These are phyloP conservation scores for Penicillium egyptiacum DNA, from an alignment of 495 filamentous ascomycete species.

Conservation along the genomic window DNA sequence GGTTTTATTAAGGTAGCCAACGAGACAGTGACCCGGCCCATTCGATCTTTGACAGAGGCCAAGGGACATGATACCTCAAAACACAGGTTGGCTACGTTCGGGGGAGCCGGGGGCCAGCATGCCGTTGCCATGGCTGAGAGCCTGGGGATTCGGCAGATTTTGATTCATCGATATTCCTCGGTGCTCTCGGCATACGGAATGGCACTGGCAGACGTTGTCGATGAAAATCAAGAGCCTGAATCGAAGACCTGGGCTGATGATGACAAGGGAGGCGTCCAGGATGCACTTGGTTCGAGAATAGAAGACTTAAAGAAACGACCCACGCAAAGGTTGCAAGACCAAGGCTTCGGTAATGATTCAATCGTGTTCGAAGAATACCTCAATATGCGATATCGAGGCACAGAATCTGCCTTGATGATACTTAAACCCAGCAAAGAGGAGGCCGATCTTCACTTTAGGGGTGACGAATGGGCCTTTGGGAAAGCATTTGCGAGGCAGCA, in stretches of 20 bases:
- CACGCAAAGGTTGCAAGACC: slow-evolving; percentile 21
- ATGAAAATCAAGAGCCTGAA: slow-evolving; percentile 88
- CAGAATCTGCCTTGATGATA: slow-evolving; percentile 53
- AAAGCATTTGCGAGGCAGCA: slow-evolving; percentile 84
- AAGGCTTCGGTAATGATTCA: slow-evolving; percentile 35
- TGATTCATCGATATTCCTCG: slow-evolving; percentile 90
- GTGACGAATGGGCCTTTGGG: slow-evolving; percentile 66
- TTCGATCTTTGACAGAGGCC: slow-evolving; percentile 88
- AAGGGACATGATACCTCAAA: slow-evolving; percentile 90
- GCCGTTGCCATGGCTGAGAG: slow-evolving; percentile 92
- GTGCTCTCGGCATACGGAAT: slow-evolving; percentile 96
- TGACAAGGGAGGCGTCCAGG: not conserved
- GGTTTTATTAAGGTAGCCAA: slow-evolving; percentile 74
- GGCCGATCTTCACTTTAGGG: slow-evolving; percentile 9
- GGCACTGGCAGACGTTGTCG: slow-evolving; percentile 92
- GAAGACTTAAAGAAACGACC: slow-evolving; percentile 21
- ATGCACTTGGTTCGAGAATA: slow-evolving; percentile 22
- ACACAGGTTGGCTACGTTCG: slow-evolving; percentile 88
- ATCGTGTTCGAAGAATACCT: slow-evolving; percentile 47
- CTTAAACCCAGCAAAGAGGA: slow-evolving; percentile 43
- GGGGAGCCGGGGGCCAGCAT: slow-evolving; percentile 93
- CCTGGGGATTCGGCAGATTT: slow-evolving; percentile 80
- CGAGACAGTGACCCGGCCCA: slow-evolving; percentile 92
- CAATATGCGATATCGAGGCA: slow-evolving; percentile 52
- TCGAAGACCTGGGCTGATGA: slow-evolving; percentile 47